Base-by-base conservation (phyloP, 352 stramenopile species). In the Globisporangium spiculum region DNA sequence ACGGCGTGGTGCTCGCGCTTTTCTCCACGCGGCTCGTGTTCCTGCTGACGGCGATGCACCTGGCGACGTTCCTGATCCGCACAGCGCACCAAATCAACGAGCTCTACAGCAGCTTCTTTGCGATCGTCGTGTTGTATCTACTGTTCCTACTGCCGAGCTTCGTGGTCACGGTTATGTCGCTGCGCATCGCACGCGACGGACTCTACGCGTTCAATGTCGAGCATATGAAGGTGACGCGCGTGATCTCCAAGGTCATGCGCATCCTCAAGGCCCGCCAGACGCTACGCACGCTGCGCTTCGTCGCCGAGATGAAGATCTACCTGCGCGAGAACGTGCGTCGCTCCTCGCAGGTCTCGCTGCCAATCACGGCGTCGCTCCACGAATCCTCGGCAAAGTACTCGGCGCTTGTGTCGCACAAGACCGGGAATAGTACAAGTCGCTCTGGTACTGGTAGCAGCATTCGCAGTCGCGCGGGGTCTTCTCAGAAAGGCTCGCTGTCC, bases 271-370 rank as follows among this genome's bases (percentile, higher is more conserved):
- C 83, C n/a, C 76, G 81, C 24, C 82, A 89, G 58, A 93, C 84
- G 34, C 69, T 93, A 41, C 80, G 84, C 26, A 93, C 81, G 6
- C 73, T 93, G n/a, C 84, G 83, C 2, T 93, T 91, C 34, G 73
- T 93, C 3, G 84, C 84, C 8, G 84, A 93, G 66, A 90, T 91
- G 81, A 93, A 93, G 70, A 81, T 93, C 27, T 89, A 93, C 56
- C 68, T 93, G 26, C 73, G 68, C 7, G 84, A 91, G 68, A 86
- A 75, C 38, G 78, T 79, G 30, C 76, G 72, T n/a, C 76, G 68
- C 14, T 27, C n/a, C 20, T 74, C 71, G 14, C 41, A 69, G 3
- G 18, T 57, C 5, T 44, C 59, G 18, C 58, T 79, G n/a, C 75
- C 75, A 30, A 81, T 79, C 68, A 79, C 73, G 0, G 75, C 75